Percentiles rank a stretch among this genome's conserved stretches.
These are phyloP conservation scores for Sporormia fimetaria DNA, from an alignment of 495 filamentous ascomycete genomes.

Conservation along the genomic window DNA sequence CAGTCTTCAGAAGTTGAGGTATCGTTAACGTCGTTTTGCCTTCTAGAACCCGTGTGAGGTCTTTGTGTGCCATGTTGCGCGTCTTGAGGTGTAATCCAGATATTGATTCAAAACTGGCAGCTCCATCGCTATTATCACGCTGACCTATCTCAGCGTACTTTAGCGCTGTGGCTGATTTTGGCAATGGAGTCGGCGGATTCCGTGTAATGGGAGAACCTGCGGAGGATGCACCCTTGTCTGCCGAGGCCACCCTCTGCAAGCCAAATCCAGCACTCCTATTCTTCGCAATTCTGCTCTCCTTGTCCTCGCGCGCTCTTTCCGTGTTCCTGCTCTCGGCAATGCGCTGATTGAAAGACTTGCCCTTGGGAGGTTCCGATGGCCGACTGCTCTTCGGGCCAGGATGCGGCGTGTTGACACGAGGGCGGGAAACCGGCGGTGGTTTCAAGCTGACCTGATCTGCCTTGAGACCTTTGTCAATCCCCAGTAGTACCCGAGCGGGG, in stretches of 20 bases:
- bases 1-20: slow-evolving; percentile 66
- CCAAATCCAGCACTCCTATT: slow-evolving; percentile 61
- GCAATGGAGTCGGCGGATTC: slow-evolving; percentile 1
- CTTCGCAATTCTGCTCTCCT: slow-evolving; percentile 42
- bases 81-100: slow-evolving; percentile 75
- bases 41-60: slow-evolving; percentile 59
- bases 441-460: slow-evolving; percentile 78
- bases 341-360: slow-evolving; percentile 75
- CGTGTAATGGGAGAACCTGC: slow-evolving; percentile 10
- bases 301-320: slow-evolving; percentile 47
- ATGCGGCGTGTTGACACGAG: background rate
- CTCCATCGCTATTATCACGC: slow-evolving; percentile 8
- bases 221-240: slow-evolving; percentile 7
- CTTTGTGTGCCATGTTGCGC: slow-evolving; percentile 72
- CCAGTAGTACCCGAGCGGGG: slow-evolving; percentile 67
- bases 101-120: slow-evolving; percentile 59
- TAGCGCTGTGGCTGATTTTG: background rate
- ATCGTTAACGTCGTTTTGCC: slow-evolving; percentile 67
- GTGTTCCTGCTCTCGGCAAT: slow-evolving; percentile 53
- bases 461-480: slow-evolving; percentile 79
- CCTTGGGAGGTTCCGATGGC: slow-evolving; percentile 28
- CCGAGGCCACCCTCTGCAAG: slow-evolving; percentile 47
- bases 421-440: slow-evolving; percentile 45
- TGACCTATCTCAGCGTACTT: slow-evolving; percentile 10
- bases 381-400: slow-evolving; percentile 2